Evolutionary conservation across 2,329 filamentous ascomycete species (phyloP).

Genomic region (Fusarium cyanostomum): DNA sequence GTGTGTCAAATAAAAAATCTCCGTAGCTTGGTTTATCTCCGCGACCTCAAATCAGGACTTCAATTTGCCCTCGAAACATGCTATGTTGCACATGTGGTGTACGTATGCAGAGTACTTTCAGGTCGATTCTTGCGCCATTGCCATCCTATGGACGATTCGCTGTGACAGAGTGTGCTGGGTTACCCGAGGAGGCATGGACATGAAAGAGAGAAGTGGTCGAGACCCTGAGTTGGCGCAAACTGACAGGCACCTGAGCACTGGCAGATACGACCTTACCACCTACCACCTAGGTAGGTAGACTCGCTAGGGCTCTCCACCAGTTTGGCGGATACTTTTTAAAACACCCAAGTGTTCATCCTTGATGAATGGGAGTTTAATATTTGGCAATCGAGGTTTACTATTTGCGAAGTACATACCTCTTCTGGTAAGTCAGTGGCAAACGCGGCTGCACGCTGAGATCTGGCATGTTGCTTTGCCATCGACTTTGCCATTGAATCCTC

Average conservation of each 20-base stretch:
- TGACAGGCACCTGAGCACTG: conserved; percentile 9
- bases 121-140: too few species aligned
- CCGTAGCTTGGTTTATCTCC: conserved; percentile 24
- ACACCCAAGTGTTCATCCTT: neutral
- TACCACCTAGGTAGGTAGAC: neutral
- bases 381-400: neutral
- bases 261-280: conserved; percentile 5
- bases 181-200: too few species aligned
- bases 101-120: too few species aligned
- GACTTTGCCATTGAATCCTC: conserved; percentile 3
- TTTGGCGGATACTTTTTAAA: conserved; percentile 16
- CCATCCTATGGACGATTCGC: too few species aligned
- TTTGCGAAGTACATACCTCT: conserved; percentile 27
- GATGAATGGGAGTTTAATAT: conserved; percentile 10
- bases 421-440: conserved; percentile 25
- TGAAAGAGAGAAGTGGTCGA: neutral
- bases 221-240: conserved; percentile 7
- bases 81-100: neutral
- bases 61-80: neutral
- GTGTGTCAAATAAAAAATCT: conserved; percentile 26
- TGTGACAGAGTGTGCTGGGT: too few species aligned
- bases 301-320: conserved; percentile 14
- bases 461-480: conserved; percentile 19
- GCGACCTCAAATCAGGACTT: conserved; percentile 1
- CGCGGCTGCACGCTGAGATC: conserved; percentile 26